Evolutionary conservation across 306 rosid species (phyloP).

Genomic region (Fagus sylvatica): DNA sequence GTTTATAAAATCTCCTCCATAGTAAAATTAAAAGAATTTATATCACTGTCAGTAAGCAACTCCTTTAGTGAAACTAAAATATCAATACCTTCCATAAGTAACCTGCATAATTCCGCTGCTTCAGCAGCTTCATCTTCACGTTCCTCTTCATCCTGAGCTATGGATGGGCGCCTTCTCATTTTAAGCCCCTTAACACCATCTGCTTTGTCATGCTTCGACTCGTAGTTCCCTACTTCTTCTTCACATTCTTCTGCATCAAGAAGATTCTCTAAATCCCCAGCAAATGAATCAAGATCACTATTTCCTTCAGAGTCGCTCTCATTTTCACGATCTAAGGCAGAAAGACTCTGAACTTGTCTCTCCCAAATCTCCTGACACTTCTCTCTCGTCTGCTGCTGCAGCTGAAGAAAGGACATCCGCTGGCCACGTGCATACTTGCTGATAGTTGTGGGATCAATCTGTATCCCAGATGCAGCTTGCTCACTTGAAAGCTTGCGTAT

Average conservation of each 20-base stretch:
- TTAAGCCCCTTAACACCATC: slow-evolving; percentile 88
- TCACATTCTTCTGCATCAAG: slow-evolving; percentile 98
- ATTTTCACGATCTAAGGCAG: slow-evolving; percentile 72
- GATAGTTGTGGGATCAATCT: slow-evolving; percentile 93
- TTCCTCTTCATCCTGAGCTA: slow-evolving; percentile 92
- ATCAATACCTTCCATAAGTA: slow-evolving; percentile 89
- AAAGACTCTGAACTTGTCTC: slow-evolving; percentile 80
- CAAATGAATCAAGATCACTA: slow-evolving; percentile 96
- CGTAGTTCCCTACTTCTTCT: slow-evolving; percentile 68
- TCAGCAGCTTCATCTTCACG: slow-evolving; percentile 91
- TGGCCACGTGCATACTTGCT: slow-evolving; percentile 98
- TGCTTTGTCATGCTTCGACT: slow-evolving; percentile 67
- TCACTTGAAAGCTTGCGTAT: slow-evolving; percentile 98
- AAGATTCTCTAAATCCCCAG: slow-evolving; percentile 95
- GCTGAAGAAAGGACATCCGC: slow-evolving; percentile 96
- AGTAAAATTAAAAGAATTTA: not conserved
- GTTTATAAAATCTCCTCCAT: not conserved
- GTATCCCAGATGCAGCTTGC: slow-evolving; percentile 94
- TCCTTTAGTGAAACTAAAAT: slow-evolving; percentile 14
- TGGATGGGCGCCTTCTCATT: slow-evolving; percentile 83
- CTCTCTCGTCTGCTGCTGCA: slow-evolving; percentile 97
- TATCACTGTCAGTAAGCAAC: not conserved
- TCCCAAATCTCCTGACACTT: slow-evolving; percentile 99
- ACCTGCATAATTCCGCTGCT: slow-evolving; percentile 82
- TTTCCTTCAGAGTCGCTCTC: slow-evolving; percentile 94